Percentiles rank a stretch among this genome's conserved stretches.
Evolutionary conservation across 352 stramenopile species (phyloP).

Genomic region (Globisporangium perplexum): DNA sequence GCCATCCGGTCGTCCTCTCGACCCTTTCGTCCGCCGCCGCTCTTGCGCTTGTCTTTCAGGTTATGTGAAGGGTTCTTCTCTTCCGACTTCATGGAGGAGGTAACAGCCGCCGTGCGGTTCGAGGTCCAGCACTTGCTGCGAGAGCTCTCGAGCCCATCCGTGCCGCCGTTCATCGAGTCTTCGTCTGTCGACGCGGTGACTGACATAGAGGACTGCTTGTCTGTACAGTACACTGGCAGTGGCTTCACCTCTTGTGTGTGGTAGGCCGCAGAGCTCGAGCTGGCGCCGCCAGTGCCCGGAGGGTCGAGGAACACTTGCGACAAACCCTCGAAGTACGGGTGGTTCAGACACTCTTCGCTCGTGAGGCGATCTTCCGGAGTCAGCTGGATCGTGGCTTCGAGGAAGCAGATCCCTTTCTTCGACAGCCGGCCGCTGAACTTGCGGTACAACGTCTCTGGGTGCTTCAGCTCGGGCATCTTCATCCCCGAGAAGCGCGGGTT

Average conservation of each 20-base stretch:
- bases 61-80: conserved; percentile 24
- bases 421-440: conserved; percentile 87
- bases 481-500: conserved; percentile 91
- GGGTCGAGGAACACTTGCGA: conserved; percentile 8
- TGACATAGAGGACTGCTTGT: conserved; percentile 20
- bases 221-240: conserved; percentile 19
- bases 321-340: conserved; percentile 87
- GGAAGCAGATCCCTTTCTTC: conserved; percentile 79
- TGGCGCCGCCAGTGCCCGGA: conserved; percentile 1
- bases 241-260: conserved; percentile 23
- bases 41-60: conserved; percentile 36
- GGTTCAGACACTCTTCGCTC: conserved; percentile 70
- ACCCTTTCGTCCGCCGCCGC: conserved; percentile 26
- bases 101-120: conserved; percentile 10
- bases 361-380: conserved; percentile 70
- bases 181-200: conserved; percentile 14
- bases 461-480: conserved; percentile 91
- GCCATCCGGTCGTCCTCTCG: conserved; percentile 26
- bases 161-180: conserved; percentile 5
- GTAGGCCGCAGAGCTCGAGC: conserved; percentile 1
- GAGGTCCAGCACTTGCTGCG: conserved; percentile 32
- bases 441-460: conserved; percentile 89
- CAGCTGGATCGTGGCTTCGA: conserved; percentile 73
- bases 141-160: conserved; percentile 26
- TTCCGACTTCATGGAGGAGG: conserved; percentile 15